Percentiles rank a stretch among this genome's conserved stretches.
Conservation (phyloP, 352 stramenopile species). For the Globisporangium echinulatum region DNA sequence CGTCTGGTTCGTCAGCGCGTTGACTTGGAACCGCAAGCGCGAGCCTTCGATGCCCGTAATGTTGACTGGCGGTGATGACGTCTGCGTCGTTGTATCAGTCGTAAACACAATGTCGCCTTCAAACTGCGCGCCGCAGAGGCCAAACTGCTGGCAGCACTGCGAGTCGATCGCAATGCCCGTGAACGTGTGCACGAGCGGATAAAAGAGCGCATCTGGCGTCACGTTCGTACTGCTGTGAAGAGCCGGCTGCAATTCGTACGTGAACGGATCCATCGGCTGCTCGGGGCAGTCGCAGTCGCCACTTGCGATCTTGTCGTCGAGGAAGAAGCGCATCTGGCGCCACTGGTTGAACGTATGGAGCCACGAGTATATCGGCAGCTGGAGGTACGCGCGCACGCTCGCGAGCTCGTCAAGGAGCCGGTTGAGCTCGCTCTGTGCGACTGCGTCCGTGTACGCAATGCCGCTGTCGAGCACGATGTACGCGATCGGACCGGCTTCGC, state of each 20-base stretch:
- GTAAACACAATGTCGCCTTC: constrained; percentile 79
- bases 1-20: constrained; percentile 80
- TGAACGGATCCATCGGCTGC: constrained; percentile 74
- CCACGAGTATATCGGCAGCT: constrained; percentile 84
- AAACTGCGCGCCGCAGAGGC: constrained; percentile 84
- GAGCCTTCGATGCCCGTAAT: constrained; percentile 55
- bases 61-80: background rate
- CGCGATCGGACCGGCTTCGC: constrained; percentile 80
- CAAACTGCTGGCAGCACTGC: constrained; percentile 84
- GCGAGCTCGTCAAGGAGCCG: constrained; percentile 69
- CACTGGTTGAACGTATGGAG: constrained; percentile 85
- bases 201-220: constrained; percentile 67
- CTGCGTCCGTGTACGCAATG: constrained; percentile 67
- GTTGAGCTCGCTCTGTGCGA: constrained; percentile 46
- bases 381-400: constrained; percentile 67
- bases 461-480: constrained; percentile 69
- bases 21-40: constrained; percentile 83
- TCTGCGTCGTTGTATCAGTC: background rate
- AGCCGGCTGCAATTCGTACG: constrained; percentile 42
- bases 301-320: constrained; percentile 63
- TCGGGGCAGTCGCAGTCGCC: constrained; percentile 58
- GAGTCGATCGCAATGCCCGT: constrained; percentile 84
- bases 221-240: constrained; percentile 15
- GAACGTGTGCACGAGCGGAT: constrained; percentile 80
- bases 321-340: constrained; percentile 78